A percentile compares a stretch with the other conserved stretches of the same genome.
Conservation (phyloP, 768 basidiomycete genomes). For the Trametes cingulata region DNA sequence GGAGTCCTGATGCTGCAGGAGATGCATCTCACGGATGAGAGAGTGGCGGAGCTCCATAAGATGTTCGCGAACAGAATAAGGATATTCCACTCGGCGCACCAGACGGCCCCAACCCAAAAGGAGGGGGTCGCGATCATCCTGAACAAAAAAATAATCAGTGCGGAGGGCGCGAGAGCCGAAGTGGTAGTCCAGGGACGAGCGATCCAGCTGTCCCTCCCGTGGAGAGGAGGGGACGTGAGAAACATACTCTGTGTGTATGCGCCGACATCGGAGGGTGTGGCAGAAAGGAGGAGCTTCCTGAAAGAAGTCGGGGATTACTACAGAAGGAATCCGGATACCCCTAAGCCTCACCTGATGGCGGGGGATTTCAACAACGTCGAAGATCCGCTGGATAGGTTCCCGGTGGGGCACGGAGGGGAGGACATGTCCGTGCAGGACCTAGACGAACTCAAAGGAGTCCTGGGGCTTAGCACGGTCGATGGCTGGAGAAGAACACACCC, state of each 20-base stretch:
- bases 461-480: background rate
- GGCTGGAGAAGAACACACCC: conserved; percentile 1
- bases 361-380: no score
- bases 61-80: no score
- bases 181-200: background rate
- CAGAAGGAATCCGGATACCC: no score
- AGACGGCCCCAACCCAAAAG: background rate
- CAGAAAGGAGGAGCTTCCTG: background rate
- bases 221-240: background rate
- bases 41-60: no score
- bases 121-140: conserved; percentile 6
- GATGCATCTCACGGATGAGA: no score
- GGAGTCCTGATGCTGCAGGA: no score
- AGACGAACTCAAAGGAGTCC: background rate
- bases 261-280: background rate
- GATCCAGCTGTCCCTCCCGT: background rate
- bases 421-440: background rate
- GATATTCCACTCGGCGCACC: background rate
- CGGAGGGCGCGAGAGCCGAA: background rate
- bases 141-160: background rate
- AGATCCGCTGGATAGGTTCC: background rate
- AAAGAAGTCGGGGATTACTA: no score
- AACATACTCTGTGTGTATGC: conserved; percentile 1
- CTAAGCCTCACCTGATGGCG: no score
- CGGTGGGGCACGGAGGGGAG: accelerated